These are phyloP conservation scores for Blastocrithidia nonstop DNA, from an alignment of 208 protist genomes.

Conservation along the genomic window DNA sequence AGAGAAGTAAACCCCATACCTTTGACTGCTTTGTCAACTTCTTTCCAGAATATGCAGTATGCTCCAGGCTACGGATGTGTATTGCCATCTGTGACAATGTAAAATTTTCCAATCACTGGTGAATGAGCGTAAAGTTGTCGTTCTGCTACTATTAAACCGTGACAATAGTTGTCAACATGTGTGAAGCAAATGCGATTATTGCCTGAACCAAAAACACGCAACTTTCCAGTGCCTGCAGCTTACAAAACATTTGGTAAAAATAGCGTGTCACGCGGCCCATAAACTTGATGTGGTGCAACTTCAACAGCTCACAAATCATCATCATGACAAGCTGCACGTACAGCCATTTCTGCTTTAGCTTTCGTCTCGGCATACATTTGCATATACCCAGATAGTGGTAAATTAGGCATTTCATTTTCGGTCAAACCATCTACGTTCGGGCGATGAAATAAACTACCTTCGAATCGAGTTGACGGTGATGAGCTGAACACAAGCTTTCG, in stretches of 20 bases:
- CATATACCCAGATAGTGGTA: slow-evolving; percentile 82
- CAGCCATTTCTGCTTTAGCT: slow-evolving; percentile 81
- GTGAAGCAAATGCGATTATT: slow-evolving; percentile 91
- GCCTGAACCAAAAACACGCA: slow-evolving; percentile 87
- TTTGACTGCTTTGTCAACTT: slow-evolving; percentile 81
- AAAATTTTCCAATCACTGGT: slow-evolving; percentile 88
- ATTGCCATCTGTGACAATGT: slow-evolving; percentile 89
- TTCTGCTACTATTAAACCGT: slow-evolving; percentile 88
- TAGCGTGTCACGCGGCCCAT: slow-evolving; percentile 90
- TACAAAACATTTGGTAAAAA: slow-evolving; percentile 93
- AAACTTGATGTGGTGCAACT: slow-evolving; percentile 91
- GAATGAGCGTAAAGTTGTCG: slow-evolving; percentile 77
- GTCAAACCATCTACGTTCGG: slow-evolving; percentile 85
- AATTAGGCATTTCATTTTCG: slow-evolving; percentile 77
- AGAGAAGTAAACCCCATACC: slow-evolving; percentile 83
- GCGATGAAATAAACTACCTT: slow-evolving; percentile 75
- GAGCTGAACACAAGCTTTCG: slow-evolving; percentile 89
- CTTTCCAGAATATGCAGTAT: slow-evolving; percentile 87
- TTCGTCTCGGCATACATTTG: slow-evolving; percentile 91
- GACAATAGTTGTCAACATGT: slow-evolving; percentile 92
- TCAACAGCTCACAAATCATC: slow-evolving; percentile 80
- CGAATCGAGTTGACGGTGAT: slow-evolving; percentile 88
- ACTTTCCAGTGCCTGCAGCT: slow-evolving; percentile 83
- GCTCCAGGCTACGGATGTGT: slow-evolving; percentile 80
- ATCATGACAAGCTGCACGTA: slow-evolving; percentile 53